These are phyloP conservation scores for Lachancea kluyveri DNA, from an alignment of 805 yeast genomes.

Conservation along the genomic window DNA sequence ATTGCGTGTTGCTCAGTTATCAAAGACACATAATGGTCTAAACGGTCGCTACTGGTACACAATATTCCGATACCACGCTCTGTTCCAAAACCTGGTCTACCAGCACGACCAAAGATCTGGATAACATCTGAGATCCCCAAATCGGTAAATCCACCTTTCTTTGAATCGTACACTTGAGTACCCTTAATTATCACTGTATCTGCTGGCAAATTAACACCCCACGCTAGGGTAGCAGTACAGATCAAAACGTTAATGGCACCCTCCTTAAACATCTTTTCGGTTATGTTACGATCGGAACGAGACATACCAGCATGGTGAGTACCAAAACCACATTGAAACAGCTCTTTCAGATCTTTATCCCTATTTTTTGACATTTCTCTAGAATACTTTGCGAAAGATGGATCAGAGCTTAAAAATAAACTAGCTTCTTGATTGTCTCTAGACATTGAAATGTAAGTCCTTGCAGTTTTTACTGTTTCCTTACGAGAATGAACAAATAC, in stretches of 20 bases:
- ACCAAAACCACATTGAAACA: slow-evolving; percentile 80
- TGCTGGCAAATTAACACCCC: slow-evolving; percentile 99
- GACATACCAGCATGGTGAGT: slow-evolving; percentile 97
- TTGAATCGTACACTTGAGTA: slow-evolving; percentile 90
- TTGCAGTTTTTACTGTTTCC: slow-evolving; percentile 82
- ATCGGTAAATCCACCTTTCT: slow-evolving; percentile 90
- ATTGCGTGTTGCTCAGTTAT: slow-evolving; percentile 94
- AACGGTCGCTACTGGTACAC: slow-evolving; percentile 71
- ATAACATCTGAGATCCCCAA: slow-evolving; percentile 94
- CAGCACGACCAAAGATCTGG: slow-evolving; percentile 98
- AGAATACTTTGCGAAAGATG: slow-evolving; percentile 32
- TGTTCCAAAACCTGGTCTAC: slow-evolving; percentile 91
- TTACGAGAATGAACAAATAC: slow-evolving; percentile 93
- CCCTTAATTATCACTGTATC: slow-evolving; percentile 96
- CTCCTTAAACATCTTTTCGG: slow-evolving; percentile 77
- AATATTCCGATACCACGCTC: slow-evolving; percentile 87
- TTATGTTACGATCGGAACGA: slow-evolving; percentile 79
- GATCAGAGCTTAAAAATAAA: slow-evolving; percentile 33
- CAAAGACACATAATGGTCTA: slow-evolving; percentile 84
- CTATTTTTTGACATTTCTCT: slow-evolving; percentile 67
- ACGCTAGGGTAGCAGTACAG: slow-evolving; percentile 96
- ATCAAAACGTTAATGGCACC: slow-evolving; percentile 88
- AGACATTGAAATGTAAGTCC: slow-evolving; percentile 64
- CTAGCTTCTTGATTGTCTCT: slow-evolving; percentile 49
- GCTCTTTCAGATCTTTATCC: slow-evolving; percentile 73